Evolutionary conservation across 345 rosid species (phyloP).

Genomic region (Acer campestre): DNA sequence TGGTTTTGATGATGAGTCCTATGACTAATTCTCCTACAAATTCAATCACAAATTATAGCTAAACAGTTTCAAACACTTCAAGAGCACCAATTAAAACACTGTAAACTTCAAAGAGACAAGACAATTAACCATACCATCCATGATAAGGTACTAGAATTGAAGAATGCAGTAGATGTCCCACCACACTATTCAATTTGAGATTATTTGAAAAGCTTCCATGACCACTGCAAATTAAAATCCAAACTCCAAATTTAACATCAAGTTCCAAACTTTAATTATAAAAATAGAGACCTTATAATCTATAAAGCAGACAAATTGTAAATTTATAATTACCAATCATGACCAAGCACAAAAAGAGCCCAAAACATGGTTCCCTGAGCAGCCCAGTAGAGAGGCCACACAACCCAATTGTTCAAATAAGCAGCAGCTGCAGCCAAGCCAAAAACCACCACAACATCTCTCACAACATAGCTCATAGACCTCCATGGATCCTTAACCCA

Average conservation of each 20-base stretch:
- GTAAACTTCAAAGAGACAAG: background rate
- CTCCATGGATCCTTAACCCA: slow-evolving; percentile 61
- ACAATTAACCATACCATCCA: slow-evolving; percentile 45
- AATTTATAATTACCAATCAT: slow-evolving; percentile 46
- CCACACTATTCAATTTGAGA: slow-evolving; percentile 47
- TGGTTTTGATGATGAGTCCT: slow-evolving; percentile 69
- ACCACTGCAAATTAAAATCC: slow-evolving; percentile 35
- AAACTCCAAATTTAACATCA: background rate
- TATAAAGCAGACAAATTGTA: background rate
- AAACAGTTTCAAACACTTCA: background rate
- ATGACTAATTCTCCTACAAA: slow-evolving; percentile 64
- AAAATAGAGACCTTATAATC: background rate
- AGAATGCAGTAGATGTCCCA: slow-evolving; percentile 58
- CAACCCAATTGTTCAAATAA: slow-evolving; percentile 45
- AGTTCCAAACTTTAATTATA: background rate
- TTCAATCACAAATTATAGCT: background rate
- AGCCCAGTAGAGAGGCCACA: slow-evolving; percentile 64
- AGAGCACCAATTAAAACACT: background rate
- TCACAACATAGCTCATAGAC: slow-evolving; percentile 54
- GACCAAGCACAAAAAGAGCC: slow-evolving; percentile 70
- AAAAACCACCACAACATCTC: slow-evolving; percentile 47
- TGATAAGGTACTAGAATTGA: slow-evolving; percentile 64
- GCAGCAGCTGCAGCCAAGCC: slow-evolving; percentile 52
- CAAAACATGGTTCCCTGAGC: slow-evolving; percentile 73
- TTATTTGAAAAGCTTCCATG: slow-evolving; percentile 62